These are phyloP conservation scores for Nectriaceae sp. DNA, from an alignment of 2,329 filamentous ascomycete genomes.

Conservation along the genomic window DNA sequence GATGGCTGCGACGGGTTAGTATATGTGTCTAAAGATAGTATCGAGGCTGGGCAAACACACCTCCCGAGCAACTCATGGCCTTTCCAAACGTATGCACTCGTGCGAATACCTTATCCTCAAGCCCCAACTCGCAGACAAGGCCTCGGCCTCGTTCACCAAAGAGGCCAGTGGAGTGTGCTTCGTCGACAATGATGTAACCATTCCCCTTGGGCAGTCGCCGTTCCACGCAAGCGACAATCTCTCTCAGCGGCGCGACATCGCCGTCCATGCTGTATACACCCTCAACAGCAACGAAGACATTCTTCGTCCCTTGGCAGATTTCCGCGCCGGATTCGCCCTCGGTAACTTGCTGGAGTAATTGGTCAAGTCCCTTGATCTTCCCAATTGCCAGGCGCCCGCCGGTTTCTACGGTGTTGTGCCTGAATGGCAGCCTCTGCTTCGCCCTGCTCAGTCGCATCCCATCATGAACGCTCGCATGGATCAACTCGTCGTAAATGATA, in stretches of 20 bases:
- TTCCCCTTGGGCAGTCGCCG: conserved; percentile 57
- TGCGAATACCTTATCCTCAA: conserved; percentile 58
- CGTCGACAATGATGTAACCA: conserved; percentile 65
- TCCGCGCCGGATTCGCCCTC: conserved; percentile 32
- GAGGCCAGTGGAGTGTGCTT: conserved; percentile 67
- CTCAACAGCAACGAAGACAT: conserved; percentile 70
- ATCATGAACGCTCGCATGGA: conserved; percentile 79
- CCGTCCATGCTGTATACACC: conserved; percentile 84
- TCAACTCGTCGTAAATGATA: conserved; percentile 72
- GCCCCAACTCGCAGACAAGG: conserved; percentile 55
- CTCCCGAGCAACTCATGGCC: conserved; percentile 68
- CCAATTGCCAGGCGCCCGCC: background rate
- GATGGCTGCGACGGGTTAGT: conserved; percentile 38
- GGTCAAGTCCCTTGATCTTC: conserved; percentile 24
- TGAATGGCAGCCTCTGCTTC: conserved; percentile 48
- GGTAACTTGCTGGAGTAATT: conserved; percentile 32
- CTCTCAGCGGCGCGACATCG: conserved; percentile 64
- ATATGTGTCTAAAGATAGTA: background rate
- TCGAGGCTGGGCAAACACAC: conserved; percentile 44
- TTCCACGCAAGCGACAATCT: conserved; percentile 61
- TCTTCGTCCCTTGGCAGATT: conserved; percentile 41
- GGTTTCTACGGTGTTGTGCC: conserved; percentile 53
- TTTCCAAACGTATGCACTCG: conserved; percentile 69
- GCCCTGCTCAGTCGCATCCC: conserved; percentile 70
- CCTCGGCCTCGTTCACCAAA: conserved; percentile 58